Base-by-base conservation (phyloP, 306 rosid genomes). In the Mimosa bimucronata region DNA sequence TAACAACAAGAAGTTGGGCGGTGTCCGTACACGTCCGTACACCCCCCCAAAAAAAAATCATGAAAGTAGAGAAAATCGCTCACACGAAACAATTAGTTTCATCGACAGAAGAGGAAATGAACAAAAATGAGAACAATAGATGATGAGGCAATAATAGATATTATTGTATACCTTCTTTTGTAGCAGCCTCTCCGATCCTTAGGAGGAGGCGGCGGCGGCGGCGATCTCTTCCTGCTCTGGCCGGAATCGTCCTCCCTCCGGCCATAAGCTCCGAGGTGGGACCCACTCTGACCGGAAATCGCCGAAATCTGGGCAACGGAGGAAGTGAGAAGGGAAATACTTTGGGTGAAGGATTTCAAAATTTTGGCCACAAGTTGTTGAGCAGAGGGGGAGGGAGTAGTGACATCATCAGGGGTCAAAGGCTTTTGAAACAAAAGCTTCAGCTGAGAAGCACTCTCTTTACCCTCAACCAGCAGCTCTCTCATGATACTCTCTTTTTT, bases 121-220 rank as follows among this genome's bases (percentile, higher is more conserved):
- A 13, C 10, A 28, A 14, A 13, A 26, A 61, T 14, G 38, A 28
- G 67, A 28, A 41, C 21, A 30, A 31, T n/a, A 67, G 74, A 85
- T 81, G 78, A 74, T 77, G 75, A 42, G 29, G 53, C 3, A 77
- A 64, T 5, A 77, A 64, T 31, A 40, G 37, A 11, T n/a, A n/a
- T n/a, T n/a, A n/a, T 42, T 41, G n/a, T 18, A 42, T 46, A 94
- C 98, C 97, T 94, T 83, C 97, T 80, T 80, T 91, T 88, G 77
- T 92, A 91, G 75, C 91, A 84, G 4, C 94, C 97, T 84, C 92
- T 83, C 30, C 88, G 88, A 85, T 91, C 90, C 82, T 85, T 91
- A 0, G 78, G 5, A 29, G 29, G n/a, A n/a, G n/a, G n/a, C n/a
- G n/a, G n/a, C n/a, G 78, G 70, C 25, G 85, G 40, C 11, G 31